Base-by-base conservation (phyloP, 257 asterid species). In the Capsicum chinense region DNA sequence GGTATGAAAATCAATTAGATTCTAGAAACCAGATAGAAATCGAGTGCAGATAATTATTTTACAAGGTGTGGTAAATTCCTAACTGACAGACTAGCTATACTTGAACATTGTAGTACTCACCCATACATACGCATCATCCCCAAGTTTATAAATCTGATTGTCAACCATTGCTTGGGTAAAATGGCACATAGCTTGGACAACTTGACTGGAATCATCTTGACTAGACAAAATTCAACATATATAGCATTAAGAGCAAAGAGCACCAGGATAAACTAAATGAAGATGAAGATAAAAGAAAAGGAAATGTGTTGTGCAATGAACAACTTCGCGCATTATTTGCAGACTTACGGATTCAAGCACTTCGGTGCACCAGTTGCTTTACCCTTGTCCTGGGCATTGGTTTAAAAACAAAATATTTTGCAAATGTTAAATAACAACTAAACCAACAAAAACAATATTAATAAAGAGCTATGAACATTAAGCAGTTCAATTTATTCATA, bases 101-200 rank as follows among this genome's bases (percentile, higher is more conserved):
- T 12, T 52, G 9, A 76, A n/a, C 80, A 73, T 7, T 56, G 63
- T 26, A 76, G 63, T 13, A 76, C 14, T 83, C 37, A 94, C 98
- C 97, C 87, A 68, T 1, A 93, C 97, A 79, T 54, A 68, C 5
- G 97, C 97, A 86, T 95, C 92, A 84, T 95, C 99, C 19, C 85
- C 90, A 17, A 94, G 85, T 13, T 21, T 68, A 84, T 58, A 95
- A 69, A 86, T 62, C 11, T 85, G 88, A 1, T 90, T 91, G 64
- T 95, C 99, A 66, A 91, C 92, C 69, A 86, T 59, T 1, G 93
- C 94, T 83, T 87, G 83, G 0, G 63, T 17, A 84, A 79, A 95
- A 76, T 95, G 99, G 37, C 70, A 26, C 78, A 35, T 85, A 0
- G 97, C 99, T 83, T 89, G 93, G 2, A 83, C 21, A 5, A 84